These are phyloP conservation scores for Fistulifera pelliculosa DNA, from an alignment of 108 stramenopile species.

Conservation along the genomic window DNA sequence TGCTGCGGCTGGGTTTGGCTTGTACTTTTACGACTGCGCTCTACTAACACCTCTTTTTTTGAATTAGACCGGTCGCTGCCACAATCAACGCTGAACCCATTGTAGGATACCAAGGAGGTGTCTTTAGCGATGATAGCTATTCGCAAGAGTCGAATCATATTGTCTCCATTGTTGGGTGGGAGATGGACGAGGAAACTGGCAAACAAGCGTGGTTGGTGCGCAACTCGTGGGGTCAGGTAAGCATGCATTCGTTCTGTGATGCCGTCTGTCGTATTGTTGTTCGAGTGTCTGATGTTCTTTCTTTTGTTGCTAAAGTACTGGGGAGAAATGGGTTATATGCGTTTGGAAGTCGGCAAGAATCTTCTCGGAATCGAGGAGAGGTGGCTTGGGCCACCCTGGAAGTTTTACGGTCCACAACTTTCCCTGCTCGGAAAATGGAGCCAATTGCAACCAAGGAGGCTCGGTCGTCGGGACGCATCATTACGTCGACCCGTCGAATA, in stretches of 20 bases:
- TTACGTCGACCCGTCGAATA: slow-evolving; percentile 31
- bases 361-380: slow-evolving; percentile 64
- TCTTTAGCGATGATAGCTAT: slow-evolving; percentile 49
- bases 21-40: too few species aligned
- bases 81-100: slow-evolving; percentile 80
- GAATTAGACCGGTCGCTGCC: slow-evolving; percentile 80
- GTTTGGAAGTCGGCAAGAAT: slow-evolving; percentile 51
- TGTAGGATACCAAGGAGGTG: slow-evolving; percentile 67
- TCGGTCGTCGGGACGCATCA: slow-evolving; percentile 6
- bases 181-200: slow-evolving; percentile 49
- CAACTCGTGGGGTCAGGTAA: slow-evolving; percentile 56
- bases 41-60: too few species aligned
- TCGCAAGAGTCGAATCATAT: slow-evolving; percentile 77
- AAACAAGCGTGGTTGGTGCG: slow-evolving; percentile 83
- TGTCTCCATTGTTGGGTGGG: slow-evolving; percentile 90
- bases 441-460: slow-evolving; percentile 31
- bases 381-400: slow-evolving; percentile 78
- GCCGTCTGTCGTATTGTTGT: not conserved
- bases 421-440: slow-evolving; percentile 67
- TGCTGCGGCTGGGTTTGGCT: not conserved
- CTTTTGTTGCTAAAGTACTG: slow-evolving; percentile 11
- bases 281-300: not conserved
- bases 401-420: slow-evolving; percentile 52
- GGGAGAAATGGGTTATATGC: slow-evolving; percentile 69
- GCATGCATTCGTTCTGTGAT: not conserved